A percentile compares a stretch with the other conserved stretches of the same genome.
These are phyloP conservation scores for Haematococcus lacustris DNA, from an alignment of 139 green algal species.

Conservation along the genomic window DNA sequence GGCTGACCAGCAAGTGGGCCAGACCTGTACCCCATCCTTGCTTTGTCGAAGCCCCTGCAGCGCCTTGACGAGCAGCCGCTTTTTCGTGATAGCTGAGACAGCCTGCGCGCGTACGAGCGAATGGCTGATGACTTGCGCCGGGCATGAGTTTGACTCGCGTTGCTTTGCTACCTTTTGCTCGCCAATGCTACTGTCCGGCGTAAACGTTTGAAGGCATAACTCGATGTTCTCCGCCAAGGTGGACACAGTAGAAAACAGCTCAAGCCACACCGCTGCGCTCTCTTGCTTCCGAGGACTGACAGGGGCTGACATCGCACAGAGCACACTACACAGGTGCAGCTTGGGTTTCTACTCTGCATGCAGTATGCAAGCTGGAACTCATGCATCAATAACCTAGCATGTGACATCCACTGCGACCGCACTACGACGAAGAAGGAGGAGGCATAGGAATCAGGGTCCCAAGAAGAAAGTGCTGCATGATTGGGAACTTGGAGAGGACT, in stretches of 20 bases:
- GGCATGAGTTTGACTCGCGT: too few species aligned
- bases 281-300: too few species aligned
- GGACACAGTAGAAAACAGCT: conserved; percentile 25
- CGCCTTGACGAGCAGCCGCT: conserved; percentile 22
- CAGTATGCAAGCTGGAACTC: not conserved
- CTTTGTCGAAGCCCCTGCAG: conserved; percentile 19
- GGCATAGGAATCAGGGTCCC: conserved; percentile 3
- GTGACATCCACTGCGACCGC: too few species aligned
- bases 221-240: conserved; percentile 12
- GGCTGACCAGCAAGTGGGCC: not conserved
- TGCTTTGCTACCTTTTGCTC: too few species aligned
- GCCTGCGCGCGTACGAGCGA: conserved; percentile 12
- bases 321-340: not conserved
- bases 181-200: too few species aligned
- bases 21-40: conserved; percentile 16
- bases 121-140: too few species aligned
- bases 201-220: conserved; percentile 17
- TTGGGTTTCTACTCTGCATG: not conserved
- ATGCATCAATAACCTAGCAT: too few species aligned
- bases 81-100: conserved; percentile 35
- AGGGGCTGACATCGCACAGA: too few species aligned
- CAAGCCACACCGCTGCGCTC: conserved; percentile 28
- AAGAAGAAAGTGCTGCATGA: conserved; percentile 91
- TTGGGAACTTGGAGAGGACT: conserved; percentile 92
- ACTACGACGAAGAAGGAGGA: too few species aligned